phyloP scores from a whole-genome alignment of 495 filamentous ascomycete genomes.

The Chlorociboria aeruginascens region DNA sequence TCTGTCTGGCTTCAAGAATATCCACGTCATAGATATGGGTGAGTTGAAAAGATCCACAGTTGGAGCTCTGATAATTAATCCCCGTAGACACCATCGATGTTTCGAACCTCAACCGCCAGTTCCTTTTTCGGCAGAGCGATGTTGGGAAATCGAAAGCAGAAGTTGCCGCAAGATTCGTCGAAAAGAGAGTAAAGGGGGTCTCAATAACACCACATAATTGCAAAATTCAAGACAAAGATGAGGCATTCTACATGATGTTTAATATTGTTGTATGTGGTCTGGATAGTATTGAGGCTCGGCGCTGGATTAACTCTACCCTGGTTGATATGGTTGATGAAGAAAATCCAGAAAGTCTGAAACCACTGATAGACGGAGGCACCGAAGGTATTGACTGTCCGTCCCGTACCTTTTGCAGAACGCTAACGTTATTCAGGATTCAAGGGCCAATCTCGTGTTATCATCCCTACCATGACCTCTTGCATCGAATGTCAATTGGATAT shows the following conservation, averaged over 20 bases:
- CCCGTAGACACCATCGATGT: conserved; percentile 85
- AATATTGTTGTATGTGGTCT: conserved; percentile 89
- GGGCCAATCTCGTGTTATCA: conserved; percentile 85
- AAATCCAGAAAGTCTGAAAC: conserved; percentile 72
- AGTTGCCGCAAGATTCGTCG: conserved; percentile 83
- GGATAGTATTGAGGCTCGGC: conserved; percentile 90
- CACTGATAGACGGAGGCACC: conserved; percentile 91
- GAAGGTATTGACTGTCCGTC: conserved; percentile 45
- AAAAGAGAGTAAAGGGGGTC: conserved; percentile 76
- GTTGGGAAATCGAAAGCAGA: conserved; percentile 92
- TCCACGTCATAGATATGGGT: conserved; percentile 99
- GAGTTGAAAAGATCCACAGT: conserved; percentile 5
- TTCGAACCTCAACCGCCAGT: conserved; percentile 95
- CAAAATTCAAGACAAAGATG: conserved; percentile 94
- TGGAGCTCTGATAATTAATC: conserved; percentile 3
- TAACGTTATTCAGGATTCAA: conserved; percentile 59
- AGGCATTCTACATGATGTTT: conserved; percentile 98
- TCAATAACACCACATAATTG: conserved; percentile 87
- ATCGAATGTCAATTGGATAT: conserved; percentile 98
- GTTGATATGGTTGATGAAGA: conserved; percentile 78
- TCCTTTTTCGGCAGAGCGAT: conserved; percentile 85
- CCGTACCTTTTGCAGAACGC: not conserved
- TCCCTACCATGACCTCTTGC: conserved; percentile 85
- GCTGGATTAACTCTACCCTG: conserved; percentile 96
- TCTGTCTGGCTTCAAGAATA: conserved; percentile 88